Conservation (phyloP, 2,329 filamentous ascomycete genomes). For the Apiospora sp. region DNA sequence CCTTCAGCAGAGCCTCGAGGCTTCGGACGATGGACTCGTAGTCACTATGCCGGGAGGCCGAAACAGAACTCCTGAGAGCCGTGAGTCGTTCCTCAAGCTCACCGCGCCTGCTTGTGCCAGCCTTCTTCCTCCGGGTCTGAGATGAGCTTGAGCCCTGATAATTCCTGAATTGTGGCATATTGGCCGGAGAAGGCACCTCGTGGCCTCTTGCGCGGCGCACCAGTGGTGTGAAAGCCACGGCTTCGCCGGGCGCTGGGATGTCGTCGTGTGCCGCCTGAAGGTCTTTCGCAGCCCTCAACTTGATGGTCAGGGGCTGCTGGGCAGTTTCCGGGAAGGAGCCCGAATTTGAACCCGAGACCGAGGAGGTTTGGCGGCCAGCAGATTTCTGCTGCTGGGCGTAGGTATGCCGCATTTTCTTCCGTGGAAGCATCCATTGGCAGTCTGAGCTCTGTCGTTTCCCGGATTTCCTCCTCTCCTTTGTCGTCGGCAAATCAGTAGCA, state of each 20-base stretch:
- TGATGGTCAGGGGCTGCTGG: constrained; percentile 17
- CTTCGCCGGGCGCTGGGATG: constrained; percentile 33
- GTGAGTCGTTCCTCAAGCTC: constrained; percentile 46
- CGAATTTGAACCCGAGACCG: not conserved
- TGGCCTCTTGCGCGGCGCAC: constrained; percentile 40
- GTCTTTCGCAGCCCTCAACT: constrained; percentile 31
- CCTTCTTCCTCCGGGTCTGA: constrained; percentile 26
- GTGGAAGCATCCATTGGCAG: constrained; percentile 37
- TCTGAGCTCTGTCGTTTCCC: constrained; percentile 28
- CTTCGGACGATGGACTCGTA: constrained; percentile 55
- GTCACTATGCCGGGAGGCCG: constrained; percentile 44
- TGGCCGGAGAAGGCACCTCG: constrained; percentile 25
- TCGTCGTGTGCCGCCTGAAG: constrained; percentile 28
- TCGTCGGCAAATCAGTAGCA: not conserved
- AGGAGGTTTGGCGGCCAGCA: not conserved
- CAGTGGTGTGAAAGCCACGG: constrained; percentile 40
- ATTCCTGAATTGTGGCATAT: not conserved
- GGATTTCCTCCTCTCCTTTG: constrained; percentile 23
- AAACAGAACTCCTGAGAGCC: constrained; percentile 42
- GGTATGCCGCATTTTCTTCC: constrained; percentile 41
- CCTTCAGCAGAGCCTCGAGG: constrained; percentile 53
- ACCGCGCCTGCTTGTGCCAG: constrained; percentile 29
- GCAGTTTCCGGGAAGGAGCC: not conserved
- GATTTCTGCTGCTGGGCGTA: constrained; percentile 37
- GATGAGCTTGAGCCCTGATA: not conserved